phyloP scores from a whole-genome alignment of 108 stramenopile species.

The Conticribra weissflogii region DNA sequence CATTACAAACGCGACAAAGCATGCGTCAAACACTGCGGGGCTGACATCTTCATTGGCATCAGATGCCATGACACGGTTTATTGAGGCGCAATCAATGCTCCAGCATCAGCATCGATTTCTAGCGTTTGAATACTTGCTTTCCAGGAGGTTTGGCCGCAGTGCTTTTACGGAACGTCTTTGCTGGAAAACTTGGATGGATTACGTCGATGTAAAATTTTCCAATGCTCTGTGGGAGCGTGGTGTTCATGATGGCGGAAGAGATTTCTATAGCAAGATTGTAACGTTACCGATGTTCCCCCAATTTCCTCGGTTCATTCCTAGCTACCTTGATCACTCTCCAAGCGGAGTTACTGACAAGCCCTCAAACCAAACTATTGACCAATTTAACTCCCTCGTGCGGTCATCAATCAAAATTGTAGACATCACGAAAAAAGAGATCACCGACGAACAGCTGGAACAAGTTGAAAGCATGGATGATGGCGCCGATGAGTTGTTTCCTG shows the following conservation, averaged over 20 bases:
- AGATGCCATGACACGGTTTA: slow-evolving; percentile 85
- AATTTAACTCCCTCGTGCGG: slow-evolving; percentile 53
- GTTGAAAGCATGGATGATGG: slow-evolving; percentile 26
- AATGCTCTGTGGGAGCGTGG: slow-evolving; percentile 75
- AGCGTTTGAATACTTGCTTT: slow-evolving; percentile 58
- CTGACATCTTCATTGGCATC: slow-evolving; percentile 61
- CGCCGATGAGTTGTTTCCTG: slow-evolving; percentile 9
- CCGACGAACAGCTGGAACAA: slow-evolving; percentile 55
- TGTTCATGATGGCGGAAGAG: slow-evolving; percentile 76
- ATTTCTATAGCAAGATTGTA: slow-evolving; percentile 71
- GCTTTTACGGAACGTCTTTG: slow-evolving; percentile 73
- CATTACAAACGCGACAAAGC: slow-evolving; percentile 15
- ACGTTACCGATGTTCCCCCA: slow-evolving; percentile 79
- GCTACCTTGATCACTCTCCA: slow-evolving; percentile 79
- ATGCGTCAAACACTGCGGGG: not conserved
- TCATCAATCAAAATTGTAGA: slow-evolving; percentile 82
- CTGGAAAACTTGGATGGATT: slow-evolving; percentile 79
- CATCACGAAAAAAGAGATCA: slow-evolving; percentile 82
- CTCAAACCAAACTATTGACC: slow-evolving; percentile 55
- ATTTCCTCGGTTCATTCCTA: slow-evolving; percentile 82
- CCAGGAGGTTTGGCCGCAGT: slow-evolving; percentile 61
- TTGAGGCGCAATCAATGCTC: slow-evolving; percentile 74
- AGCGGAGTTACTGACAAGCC: slow-evolving; percentile 8
- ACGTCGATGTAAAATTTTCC: slow-evolving; percentile 29
- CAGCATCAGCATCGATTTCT: slow-evolving; percentile 66